Percentiles rank a stretch among this genome's conserved stretches.
phyloP scores from a whole-genome alignment of 1,284 basidiomycete species.

The Hortiboletus rubellus region DNA sequence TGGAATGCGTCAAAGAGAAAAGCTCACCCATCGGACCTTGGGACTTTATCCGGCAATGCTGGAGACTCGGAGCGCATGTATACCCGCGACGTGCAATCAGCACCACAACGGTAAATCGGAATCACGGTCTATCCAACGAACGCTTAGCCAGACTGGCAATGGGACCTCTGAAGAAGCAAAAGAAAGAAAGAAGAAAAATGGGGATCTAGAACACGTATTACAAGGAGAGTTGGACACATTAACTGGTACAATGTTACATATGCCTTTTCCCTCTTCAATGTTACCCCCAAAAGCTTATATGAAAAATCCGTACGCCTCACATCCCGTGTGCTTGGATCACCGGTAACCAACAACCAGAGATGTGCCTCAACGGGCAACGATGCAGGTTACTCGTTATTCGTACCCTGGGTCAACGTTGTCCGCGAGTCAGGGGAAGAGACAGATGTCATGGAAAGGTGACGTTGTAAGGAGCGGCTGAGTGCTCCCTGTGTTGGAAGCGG shows the following conservation, averaged over 20 bases:
- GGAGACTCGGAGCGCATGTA: neutral
- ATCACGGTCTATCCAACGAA: neutral
- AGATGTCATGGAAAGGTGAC: slow-evolving; percentile 32
- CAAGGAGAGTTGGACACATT: slow-evolving; percentile 27
- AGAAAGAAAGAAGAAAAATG: neutral
- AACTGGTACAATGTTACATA: slow-evolving; percentile 27
- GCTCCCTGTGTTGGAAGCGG: slow-evolving; percentile 14
- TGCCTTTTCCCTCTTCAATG: slow-evolving; percentile 5
- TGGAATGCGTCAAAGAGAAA: neutral
- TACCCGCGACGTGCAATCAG: neutral
- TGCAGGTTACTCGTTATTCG: slow-evolving; percentile 14
- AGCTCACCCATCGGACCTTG: neutral
- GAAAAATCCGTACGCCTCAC: slow-evolving; percentile 8
- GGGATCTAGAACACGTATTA: slow-evolving; percentile 16
- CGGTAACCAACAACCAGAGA: neutral
- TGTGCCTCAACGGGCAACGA: neutral
- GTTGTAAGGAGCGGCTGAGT: slow-evolving; percentile 28
- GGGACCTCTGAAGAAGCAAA: neutral
- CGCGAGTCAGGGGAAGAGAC: slow-evolving; percentile 28
- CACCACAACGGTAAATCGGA: neutral
- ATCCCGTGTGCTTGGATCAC: neutral
- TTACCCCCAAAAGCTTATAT: slow-evolving; percentile 1
- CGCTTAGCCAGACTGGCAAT: too few relatives aligned
- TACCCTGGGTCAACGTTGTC: slow-evolving; percentile 22
- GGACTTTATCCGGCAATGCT: too few relatives aligned